These are phyloP conservation scores for Ambispora gerdemannii DNA, from an alignment of 192 early-diverging fungal genomes.

Conservation along the genomic window DNA sequence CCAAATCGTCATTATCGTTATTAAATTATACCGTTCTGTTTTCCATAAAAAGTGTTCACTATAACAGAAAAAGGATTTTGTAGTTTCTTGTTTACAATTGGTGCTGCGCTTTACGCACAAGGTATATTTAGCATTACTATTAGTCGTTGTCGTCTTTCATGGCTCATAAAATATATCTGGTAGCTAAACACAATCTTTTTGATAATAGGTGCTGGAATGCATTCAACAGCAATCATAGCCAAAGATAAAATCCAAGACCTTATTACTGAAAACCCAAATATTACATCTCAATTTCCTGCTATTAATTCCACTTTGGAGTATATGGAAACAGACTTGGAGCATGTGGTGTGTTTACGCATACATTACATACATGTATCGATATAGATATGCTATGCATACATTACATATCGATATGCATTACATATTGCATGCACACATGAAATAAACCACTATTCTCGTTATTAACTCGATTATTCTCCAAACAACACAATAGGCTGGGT, in stretches of 20 bases:
- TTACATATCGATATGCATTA: no score
- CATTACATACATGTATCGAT: no score
- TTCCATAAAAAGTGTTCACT: neutral
- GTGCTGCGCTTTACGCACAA: constrained; percentile 21
- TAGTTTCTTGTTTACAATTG: constrained; percentile 17
- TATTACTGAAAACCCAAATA: constrained; percentile 34
- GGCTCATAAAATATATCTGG: no score
- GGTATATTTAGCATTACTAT: neutral
- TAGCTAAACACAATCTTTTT: no score
- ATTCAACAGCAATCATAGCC: constrained; percentile 15
- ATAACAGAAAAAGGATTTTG: constrained; percentile 9
- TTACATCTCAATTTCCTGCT: constrained; percentile 38
- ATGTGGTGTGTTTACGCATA: constrained; percentile 5
- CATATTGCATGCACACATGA: no score
- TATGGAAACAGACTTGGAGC: neutral
- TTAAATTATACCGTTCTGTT: no score
- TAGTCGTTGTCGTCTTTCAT: no score
- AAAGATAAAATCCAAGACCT: constrained; percentile 41
- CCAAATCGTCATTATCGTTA: neutral
- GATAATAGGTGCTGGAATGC: constrained; percentile 11
- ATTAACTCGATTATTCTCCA: no score
- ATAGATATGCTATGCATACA: no score
- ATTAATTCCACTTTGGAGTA: neutral
- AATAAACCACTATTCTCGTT: no score
- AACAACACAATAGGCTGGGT: no score